Conservation (phyloP, 164 flowering plant species). For the Nymphaea colorata region DNA sequence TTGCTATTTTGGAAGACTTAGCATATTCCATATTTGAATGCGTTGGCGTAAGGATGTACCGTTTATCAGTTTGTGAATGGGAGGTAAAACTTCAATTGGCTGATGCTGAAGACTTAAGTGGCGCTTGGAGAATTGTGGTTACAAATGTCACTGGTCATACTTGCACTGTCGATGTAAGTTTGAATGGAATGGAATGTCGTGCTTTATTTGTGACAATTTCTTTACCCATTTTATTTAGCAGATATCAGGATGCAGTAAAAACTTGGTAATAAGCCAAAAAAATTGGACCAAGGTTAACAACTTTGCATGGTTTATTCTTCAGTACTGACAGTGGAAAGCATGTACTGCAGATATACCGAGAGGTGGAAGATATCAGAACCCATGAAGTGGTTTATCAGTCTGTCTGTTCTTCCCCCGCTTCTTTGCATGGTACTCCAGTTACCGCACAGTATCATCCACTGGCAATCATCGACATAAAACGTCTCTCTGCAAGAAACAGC, state of each 20-base stretch:
- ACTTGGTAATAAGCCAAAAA: no score
- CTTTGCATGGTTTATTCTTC: no score
- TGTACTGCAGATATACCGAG: conserved; percentile 65
- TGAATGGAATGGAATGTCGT: not conserved
- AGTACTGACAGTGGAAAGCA: not conserved
- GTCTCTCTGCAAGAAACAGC: conserved; percentile 77
- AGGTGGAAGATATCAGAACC: conserved; percentile 50
- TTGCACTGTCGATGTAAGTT: conserved; percentile 84
- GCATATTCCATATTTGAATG: conserved; percentile 62
- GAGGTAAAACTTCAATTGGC: conserved; percentile 90
- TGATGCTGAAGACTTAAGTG: conserved; percentile 60
- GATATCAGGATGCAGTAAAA: no score
- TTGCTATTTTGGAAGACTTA: conserved; percentile 50
- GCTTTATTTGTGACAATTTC: not conserved
- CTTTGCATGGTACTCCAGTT: conserved; percentile 65
- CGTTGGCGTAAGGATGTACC: conserved; percentile 88
- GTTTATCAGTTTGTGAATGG: conserved; percentile 90
- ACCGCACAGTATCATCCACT: conserved; percentile 65
- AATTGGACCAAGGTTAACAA: no score
- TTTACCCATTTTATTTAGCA: no score
- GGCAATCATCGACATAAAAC: conserved; percentile 69
- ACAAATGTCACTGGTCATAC: conserved; percentile 95
- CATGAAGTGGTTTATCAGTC: conserved; percentile 63
- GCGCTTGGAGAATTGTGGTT: conserved; percentile 90
- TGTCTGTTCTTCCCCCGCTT: conserved; percentile 28